Conservation (phyloP, 352 stramenopile genomes). For the Phytopythium litorale region DNA sequence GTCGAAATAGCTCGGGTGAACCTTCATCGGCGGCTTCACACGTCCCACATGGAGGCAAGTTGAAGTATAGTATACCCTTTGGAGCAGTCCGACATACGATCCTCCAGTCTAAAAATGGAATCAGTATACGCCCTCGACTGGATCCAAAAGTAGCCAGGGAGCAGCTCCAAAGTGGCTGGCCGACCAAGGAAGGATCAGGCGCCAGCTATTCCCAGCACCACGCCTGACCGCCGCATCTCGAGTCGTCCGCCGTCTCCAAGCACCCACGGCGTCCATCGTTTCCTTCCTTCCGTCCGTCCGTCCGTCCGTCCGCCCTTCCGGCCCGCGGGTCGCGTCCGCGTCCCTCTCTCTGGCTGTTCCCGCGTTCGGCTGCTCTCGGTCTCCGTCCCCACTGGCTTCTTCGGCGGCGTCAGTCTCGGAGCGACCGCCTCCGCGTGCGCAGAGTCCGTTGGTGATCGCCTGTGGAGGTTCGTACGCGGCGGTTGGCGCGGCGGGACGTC, state of each 20-base stretch:
- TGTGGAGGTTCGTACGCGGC: background rate
- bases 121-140: background rate
- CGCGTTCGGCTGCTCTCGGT: background rate
- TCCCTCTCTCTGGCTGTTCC: background rate
- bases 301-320: background rate
- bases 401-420: background rate
- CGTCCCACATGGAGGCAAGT: background rate
- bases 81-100: background rate
- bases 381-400: background rate
- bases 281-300: background rate
- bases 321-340: background rate
- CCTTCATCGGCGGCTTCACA: background rate
- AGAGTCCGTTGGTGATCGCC: background rate
- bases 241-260: background rate
- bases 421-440: background rate
- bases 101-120: slow-evolving; percentile 6
- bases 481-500: background rate
- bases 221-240: background rate
- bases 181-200: background rate
- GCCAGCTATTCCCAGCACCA: background rate
- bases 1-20: background rate
- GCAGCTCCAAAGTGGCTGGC: background rate
- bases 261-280: background rate
- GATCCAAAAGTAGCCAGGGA: slow-evolving; percentile 1
- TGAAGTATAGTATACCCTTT: slow-evolving; percentile 4